These are phyloP conservation scores for Pichia paraexigua DNA, from an alignment of 805 yeast species.

Conservation along the genomic window DNA sequence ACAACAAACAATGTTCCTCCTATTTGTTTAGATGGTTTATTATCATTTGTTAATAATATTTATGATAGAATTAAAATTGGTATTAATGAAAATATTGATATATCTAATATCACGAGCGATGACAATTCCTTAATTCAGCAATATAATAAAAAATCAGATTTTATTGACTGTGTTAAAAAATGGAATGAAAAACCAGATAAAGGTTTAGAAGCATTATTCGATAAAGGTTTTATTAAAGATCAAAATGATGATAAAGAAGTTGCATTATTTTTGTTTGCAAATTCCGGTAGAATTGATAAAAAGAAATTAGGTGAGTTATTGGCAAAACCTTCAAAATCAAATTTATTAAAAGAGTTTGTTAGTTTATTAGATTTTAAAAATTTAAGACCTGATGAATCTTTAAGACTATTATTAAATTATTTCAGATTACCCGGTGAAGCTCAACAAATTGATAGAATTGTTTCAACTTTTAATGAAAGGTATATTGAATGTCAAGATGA, in stretches of 20 bases:
- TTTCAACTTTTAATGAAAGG: conserved; percentile 77
- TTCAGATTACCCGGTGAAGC: conserved; percentile 97
- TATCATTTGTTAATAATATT: conserved; percentile 60
- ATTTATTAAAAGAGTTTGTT: conserved; percentile 57
- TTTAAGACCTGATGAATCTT: conserved; percentile 86
- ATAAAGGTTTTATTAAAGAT: conserved; percentile 52
- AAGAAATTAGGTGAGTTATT: conserved; percentile 79
- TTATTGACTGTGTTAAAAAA: conserved; percentile 62
- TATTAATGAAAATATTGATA: conserved; percentile 18
- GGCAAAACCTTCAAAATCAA: conserved; percentile 63
- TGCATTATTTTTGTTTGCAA: conserved; percentile 68
- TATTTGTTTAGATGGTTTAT: conserved; percentile 79
- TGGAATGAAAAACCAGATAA: conserved; percentile 75
- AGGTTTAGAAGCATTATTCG: conserved; percentile 62
- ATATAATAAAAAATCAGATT: conserved; percentile 58
- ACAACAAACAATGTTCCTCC: conserved; percentile 91
- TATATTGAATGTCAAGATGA: conserved; percentile 57
- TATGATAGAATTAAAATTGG: conserved; percentile 40
- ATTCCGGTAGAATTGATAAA: conserved; percentile 79
- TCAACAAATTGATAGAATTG: conserved; percentile 88
- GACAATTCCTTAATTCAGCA: conserved; percentile 32
- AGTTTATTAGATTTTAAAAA: conserved; percentile 64
- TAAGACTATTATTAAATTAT: conserved; percentile 69
- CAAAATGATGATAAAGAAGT: conserved; percentile 47
- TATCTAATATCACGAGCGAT: conserved; percentile 7